Evolutionary conservation across 306 rosid genomes (phyloP).

Genomic region (Medicago arabica): DNA sequence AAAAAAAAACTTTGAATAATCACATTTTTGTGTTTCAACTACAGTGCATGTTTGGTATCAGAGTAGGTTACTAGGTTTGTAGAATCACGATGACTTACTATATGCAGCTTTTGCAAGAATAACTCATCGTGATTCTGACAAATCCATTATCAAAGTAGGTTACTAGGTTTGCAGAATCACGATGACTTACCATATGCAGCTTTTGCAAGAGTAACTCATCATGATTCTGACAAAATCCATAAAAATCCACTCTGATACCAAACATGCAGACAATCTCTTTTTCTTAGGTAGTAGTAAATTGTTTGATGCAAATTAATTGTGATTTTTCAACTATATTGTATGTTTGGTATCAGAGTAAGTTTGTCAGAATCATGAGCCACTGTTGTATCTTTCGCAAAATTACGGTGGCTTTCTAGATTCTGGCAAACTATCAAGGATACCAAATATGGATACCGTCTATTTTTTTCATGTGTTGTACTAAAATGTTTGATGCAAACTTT

Average conservation of each 20-base stretch:
- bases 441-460: too few relatives aligned
- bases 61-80: background rate
- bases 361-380: too few relatives aligned
- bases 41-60: background rate
- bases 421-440: too few relatives aligned
- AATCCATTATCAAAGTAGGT: background rate
- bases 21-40: background rate
- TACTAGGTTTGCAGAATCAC: background rate
- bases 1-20: background rate
- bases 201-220: background rate
- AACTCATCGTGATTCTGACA: background rate
- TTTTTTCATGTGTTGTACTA: background rate
- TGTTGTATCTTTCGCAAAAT: too few relatives aligned
- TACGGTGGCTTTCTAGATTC: background rate
- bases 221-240: background rate
- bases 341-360: too few relatives aligned
- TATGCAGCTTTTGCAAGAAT: background rate
- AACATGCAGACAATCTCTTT: background rate
- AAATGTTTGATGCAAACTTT: background rate
- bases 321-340: too few relatives aligned
- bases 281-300: too few relatives aligned
- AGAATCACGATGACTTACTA: background rate
- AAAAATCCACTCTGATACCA: too few relatives aligned
- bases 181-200: background rate
- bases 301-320: background rate